Conservation (phyloP, 495 filamentous ascomycete genomes). For the Penicillium coffeae region DNA sequence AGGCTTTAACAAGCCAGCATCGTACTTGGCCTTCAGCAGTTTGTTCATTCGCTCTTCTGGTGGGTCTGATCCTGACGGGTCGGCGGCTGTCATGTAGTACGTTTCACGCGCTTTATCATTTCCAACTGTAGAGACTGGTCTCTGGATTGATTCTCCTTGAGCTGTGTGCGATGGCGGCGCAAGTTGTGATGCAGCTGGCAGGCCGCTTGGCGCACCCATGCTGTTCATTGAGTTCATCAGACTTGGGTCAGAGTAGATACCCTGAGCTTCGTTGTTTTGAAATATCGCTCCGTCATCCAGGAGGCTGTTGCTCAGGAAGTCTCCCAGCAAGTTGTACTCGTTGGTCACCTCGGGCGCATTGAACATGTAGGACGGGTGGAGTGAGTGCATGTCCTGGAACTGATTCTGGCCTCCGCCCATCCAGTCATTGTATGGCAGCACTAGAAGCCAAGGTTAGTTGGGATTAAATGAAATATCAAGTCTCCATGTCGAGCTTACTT, state of each 20-base stretch:
- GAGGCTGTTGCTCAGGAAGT: conserved; percentile 86
- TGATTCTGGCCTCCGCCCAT: conserved; percentile 65
- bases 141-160: conserved; percentile 55
- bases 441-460: conserved; percentile 40
- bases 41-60: conserved; percentile 95
- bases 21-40: conserved; percentile 89
- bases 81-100: conserved; percentile 95
- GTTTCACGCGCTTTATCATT: conserved; percentile 80
- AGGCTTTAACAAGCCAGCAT: conserved; percentile 88
- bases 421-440: conserved; percentile 66
- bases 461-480: neutral
- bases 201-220: conserved; percentile 27
- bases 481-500: conserved; percentile 55
- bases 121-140: conserved; percentile 55
- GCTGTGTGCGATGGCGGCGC: conserved; percentile 38
- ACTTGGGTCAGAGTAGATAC: conserved; percentile 53
- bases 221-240: conserved; percentile 49
- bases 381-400: conserved; percentile 90
- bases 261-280: conserved; percentile 57
- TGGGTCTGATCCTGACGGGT: conserved; percentile 85
- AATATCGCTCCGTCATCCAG: conserved; percentile 72
- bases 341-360: conserved; percentile 88
- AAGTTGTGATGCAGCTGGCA: conserved; percentile 35
- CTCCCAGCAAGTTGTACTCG: conserved; percentile 93
- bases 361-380: conserved; percentile 94